Evolutionary conservation across 495 filamentous ascomycete genomes (phyloP).

Genomic region (Extremus antarcticus): DNA sequence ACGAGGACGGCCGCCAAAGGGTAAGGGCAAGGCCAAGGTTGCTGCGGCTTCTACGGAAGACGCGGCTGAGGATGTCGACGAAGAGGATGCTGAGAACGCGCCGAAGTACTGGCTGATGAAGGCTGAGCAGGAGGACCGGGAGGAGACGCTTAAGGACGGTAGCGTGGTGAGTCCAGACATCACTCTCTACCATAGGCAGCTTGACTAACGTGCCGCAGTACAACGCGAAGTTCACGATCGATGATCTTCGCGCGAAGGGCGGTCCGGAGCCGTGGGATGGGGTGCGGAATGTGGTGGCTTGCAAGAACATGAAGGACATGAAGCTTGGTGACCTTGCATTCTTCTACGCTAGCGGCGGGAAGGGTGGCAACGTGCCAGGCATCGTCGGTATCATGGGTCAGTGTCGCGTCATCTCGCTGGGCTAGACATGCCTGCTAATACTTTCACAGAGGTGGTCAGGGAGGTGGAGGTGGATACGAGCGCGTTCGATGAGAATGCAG

Average conservation of each 20-base stretch:
- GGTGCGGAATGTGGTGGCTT: conserved; percentile 53
- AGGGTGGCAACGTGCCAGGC: conserved; percentile 51
- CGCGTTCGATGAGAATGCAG: conserved; percentile 63
- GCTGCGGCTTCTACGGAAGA: neutral
- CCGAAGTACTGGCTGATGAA: conserved; percentile 80
- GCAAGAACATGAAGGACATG: conserved; percentile 85
- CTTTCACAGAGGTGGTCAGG: conserved; percentile 57
- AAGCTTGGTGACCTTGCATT: conserved; percentile 84
- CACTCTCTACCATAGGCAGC: no score
- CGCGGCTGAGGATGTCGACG: neutral
- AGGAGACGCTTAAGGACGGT: conserved; percentile 78
- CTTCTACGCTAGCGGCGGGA: conserved; percentile 97
- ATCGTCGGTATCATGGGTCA: conserved; percentile 72
- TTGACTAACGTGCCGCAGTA: neutral
- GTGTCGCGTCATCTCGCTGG: no score
- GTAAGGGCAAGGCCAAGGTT: neutral
- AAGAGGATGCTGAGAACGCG: neutral
- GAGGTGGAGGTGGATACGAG: conserved; percentile 71
- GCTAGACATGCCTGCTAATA: no score
- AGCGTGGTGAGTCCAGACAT: conserved; percentile 21
- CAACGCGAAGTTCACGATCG: conserved; percentile 66
- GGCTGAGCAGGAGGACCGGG: conserved; percentile 77
- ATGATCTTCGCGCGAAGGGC: conserved; percentile 61
- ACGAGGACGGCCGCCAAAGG: neutral
- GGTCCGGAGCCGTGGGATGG: conserved; percentile 87